Percentiles rank a stretch among this genome's conserved stretches.
phyloP scores from a whole-genome alignment of 2,329 filamentous ascomycete genomes.

The Chalara sp. region DNA sequence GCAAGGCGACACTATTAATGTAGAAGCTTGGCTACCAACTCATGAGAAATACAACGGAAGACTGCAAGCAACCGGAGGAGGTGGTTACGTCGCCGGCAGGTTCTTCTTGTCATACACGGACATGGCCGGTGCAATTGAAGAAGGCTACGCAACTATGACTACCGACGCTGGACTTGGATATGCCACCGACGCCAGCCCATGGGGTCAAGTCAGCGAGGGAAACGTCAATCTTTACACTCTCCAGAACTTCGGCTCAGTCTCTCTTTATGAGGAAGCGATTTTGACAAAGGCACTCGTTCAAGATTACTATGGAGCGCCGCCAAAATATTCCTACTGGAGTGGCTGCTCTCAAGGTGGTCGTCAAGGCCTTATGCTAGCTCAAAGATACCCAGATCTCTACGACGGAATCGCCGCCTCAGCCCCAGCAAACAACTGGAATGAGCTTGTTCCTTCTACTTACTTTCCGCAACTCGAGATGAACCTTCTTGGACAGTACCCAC shows the following conservation, averaged over 20 bases:
- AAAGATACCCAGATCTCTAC: conserved; percentile 29
- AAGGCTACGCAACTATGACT: no score
- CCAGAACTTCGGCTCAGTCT: conserved; percentile 29
- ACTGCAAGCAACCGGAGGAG: no score
- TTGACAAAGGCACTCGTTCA: conserved; percentile 28
- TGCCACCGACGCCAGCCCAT: no score
- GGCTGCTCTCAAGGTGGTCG: conserved; percentile 32
- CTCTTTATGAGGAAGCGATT: conserved; percentile 27
- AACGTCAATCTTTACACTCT: conserved; percentile 16
- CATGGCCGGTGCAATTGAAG: no score
- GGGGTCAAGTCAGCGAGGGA: not conserved
- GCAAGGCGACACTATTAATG: no score
- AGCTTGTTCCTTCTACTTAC: not conserved
- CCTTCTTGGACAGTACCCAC: conserved; percentile 1
- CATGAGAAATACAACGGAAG: no score
- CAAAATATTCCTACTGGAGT: conserved; percentile 28
- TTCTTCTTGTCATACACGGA: no score
- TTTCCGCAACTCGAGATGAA: conserved; percentile 13
- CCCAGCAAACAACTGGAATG: conserved; percentile 28
- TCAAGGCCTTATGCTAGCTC: conserved; percentile 29
- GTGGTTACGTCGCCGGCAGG: no score
- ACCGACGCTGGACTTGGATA: no score
- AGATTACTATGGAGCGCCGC: conserved; percentile 27
- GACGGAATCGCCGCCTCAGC: conserved; percentile 32
- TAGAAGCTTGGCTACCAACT: no score